Evolutionary conservation across 2,329 filamentous ascomycete genomes (phyloP).

Genomic region (Xylaria sp.): DNA sequence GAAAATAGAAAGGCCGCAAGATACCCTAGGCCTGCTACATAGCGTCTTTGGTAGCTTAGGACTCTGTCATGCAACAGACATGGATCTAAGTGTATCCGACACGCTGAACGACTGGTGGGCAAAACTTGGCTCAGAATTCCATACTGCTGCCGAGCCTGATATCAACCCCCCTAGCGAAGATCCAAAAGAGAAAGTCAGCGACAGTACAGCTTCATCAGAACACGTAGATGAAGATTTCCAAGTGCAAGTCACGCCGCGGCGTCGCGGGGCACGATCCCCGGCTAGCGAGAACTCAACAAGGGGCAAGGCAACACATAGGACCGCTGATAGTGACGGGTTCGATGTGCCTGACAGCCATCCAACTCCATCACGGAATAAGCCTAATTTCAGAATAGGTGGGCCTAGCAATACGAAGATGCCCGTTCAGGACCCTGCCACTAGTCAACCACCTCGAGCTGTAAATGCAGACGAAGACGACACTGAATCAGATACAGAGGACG

Average conservation of each 20-base stretch:
- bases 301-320: constrained; percentile 27
- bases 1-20: constrained; percentile 45
- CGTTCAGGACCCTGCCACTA: constrained; percentile 29
- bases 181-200: constrained; percentile 30
- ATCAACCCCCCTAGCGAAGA: constrained; percentile 30
- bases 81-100: constrained; percentile 50
- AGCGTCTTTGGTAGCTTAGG: constrained; percentile 55
- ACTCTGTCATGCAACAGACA: constrained; percentile 48
- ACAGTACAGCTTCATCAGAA: constrained; percentile 37
- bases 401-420: constrained; percentile 39
- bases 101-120: constrained; percentile 63
- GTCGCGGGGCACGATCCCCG: constrained; percentile 48
- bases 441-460: constrained; percentile 44
- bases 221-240: constrained; percentile 62
- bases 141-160: constrained; percentile 40
- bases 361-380: constrained; percentile 28
- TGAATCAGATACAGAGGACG: constrained; percentile 46
- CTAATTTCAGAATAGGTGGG: constrained; percentile 39
- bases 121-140: constrained; percentile 51
- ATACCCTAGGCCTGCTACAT: constrained; percentile 54
- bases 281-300: constrained; percentile 20
- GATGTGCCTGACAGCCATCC: constrained; percentile 41
- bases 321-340: constrained; percentile 42
- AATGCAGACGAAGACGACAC: constrained; percentile 46
- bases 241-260: constrained; percentile 61